Percentiles rank a stretch among this genome's conserved stretches.
phyloP scores from a whole-genome alignment of 805 yeast genomes.

The Nakazawaea populi region DNA sequence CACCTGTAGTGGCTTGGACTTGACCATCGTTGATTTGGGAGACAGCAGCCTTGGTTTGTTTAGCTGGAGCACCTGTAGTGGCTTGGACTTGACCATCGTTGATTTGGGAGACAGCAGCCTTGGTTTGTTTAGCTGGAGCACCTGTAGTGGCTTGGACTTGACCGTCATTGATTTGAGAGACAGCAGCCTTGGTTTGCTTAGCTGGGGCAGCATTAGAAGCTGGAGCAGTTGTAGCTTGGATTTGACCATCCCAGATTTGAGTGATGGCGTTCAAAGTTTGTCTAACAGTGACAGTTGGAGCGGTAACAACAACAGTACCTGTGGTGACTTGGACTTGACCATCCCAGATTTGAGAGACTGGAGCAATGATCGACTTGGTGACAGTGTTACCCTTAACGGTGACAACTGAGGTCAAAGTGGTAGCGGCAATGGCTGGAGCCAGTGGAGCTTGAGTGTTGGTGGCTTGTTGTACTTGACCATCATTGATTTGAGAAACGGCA shows the following conservation, averaged over 20 bases:
- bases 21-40: slow-evolving; percentile 32
- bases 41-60: slow-evolving; percentile 21
- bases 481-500: slow-evolving; percentile 39
- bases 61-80: slow-evolving; percentile 13
- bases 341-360: slow-evolving; percentile 19
- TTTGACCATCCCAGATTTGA: slow-evolving; percentile 39
- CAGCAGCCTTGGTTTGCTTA: slow-evolving; percentile 26
- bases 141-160: slow-evolving; percentile 36
- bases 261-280: slow-evolving; percentile 19
- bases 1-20: slow-evolving; percentile 22
- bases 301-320: slow-evolving; percentile 24
- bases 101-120: slow-evolving; percentile 37
- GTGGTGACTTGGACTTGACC: slow-evolving; percentile 30
- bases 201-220: slow-evolving; percentile 10
- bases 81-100: slow-evolving; percentile 44
- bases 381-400: slow-evolving; percentile 33
- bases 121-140: slow-evolving; percentile 22
- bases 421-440: slow-evolving; percentile 26
- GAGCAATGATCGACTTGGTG: slow-evolving; percentile 31
- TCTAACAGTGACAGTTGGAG: slow-evolving; percentile 8
- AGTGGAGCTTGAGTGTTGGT: slow-evolving; percentile 26
- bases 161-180: slow-evolving; percentile 40
- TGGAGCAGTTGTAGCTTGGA: slow-evolving; percentile 32
- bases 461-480: slow-evolving; percentile 35
- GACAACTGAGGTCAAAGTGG: slow-evolving; percentile 30